Evolutionary conservation across 2,329 filamentous ascomycete species (phyloP).

Genomic region (Aspergillus fijiensis): DNA sequence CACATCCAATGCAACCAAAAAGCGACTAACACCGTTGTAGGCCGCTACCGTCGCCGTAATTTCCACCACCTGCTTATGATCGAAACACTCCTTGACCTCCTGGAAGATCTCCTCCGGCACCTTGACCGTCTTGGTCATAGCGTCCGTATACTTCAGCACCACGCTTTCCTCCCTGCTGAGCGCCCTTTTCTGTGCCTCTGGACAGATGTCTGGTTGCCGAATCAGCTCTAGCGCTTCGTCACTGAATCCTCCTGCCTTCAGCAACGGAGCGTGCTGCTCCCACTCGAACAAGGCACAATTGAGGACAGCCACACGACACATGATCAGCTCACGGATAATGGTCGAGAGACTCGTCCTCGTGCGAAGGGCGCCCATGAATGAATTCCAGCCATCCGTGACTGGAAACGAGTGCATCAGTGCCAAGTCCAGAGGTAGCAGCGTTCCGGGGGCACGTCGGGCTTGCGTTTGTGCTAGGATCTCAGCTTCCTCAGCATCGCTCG

Average conservation of each 20-base stretch:
- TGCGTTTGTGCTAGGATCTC: constrained; percentile 53
- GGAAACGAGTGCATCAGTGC: constrained; percentile 56
- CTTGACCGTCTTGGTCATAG: constrained; percentile 74
- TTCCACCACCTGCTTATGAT: constrained; percentile 74
- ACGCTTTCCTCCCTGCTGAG: constrained; percentile 64
- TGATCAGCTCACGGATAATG: constrained; percentile 70
- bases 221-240: constrained; percentile 43
- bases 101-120: constrained; percentile 70
- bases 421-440: constrained; percentile 54
- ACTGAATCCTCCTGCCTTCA: constrained; percentile 59
- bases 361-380: constrained; percentile 57
- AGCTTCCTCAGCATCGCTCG: constrained; percentile 48
- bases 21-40: constrained; percentile 84
- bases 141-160: constrained; percentile 72
- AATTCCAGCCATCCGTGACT: constrained; percentile 59
- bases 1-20: constrained; percentile 76
- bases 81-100: constrained; percentile 60
- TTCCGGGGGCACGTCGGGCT: constrained; percentile 51
- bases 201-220: constrained; percentile 29
- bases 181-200: constrained; percentile 26
- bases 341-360: constrained; percentile 52
- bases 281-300: constrained; percentile 86
- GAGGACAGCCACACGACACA: constrained; percentile 75
- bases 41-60: constrained; percentile 74
- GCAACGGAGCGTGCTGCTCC: constrained; percentile 74